These are phyloP conservation scores for Aspergillus avenaceus DNA, from an alignment of 495 filamentous ascomycete genomes.

Conservation along the genomic window DNA sequence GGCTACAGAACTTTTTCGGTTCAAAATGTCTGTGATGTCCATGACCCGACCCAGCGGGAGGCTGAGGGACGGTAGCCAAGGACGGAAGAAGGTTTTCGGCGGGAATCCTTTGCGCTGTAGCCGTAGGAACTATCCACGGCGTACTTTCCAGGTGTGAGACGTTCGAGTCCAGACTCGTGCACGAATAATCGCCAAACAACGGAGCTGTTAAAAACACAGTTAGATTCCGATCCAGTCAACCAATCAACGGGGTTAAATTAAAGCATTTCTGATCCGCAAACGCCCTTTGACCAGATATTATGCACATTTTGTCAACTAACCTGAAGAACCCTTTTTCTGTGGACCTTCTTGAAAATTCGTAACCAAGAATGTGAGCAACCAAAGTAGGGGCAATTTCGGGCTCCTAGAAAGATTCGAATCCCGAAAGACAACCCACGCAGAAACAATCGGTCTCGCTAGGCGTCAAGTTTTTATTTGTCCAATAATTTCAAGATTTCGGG, in stretches of 20 bases:
- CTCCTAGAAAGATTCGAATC: neutral
- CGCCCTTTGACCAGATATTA: too few species aligned
- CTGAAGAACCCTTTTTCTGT: too few species aligned
- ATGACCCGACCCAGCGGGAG: slow-evolving; percentile 47
- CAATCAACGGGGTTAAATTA: too few species aligned
- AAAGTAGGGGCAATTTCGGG: slow-evolving; percentile 6
- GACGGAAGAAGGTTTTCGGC: slow-evolving; percentile 20
- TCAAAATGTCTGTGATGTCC: slow-evolving; percentile 69
- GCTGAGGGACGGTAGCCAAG: slow-evolving; percentile 33
- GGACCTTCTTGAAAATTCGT: slow-evolving; percentile 5
- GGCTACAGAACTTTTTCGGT: slow-evolving; percentile 57
- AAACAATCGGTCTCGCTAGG: neutral
- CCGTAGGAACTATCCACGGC: slow-evolving; percentile 15
- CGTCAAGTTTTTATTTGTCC: neutral
- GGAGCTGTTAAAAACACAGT: too few species aligned
- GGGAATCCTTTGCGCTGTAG: slow-evolving; percentile 17
- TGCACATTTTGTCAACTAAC: too few species aligned
- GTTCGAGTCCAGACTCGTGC: neutral
- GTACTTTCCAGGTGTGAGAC: neutral
- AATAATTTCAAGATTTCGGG: too few species aligned
- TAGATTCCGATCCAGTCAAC: too few species aligned
- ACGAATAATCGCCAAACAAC: too few species aligned
- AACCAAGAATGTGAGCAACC: slow-evolving; percentile 11
- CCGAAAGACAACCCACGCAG: neutral
- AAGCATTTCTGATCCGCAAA: too few species aligned